A percentile compares a stretch with the other conserved stretches of the same genome.
These are phyloP conservation scores for Alternaria tenuissima DNA, from an alignment of 2,329 filamentous ascomycete genomes.

Conservation along the genomic window DNA sequence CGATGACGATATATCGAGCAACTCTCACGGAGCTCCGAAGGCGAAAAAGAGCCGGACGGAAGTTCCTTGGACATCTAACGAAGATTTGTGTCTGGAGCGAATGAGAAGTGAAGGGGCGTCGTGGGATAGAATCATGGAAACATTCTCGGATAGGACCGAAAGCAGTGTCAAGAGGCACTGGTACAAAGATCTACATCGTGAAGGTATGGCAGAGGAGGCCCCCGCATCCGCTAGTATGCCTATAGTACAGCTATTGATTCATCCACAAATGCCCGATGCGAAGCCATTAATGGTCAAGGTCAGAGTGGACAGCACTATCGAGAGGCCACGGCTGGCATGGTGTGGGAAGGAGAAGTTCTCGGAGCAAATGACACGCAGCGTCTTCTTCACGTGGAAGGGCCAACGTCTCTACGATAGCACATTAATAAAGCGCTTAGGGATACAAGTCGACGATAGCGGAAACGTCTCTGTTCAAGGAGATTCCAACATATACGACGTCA, in stretches of 20 bases:
- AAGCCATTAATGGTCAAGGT: slow-evolving; percentile 70
- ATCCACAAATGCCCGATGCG: slow-evolving; percentile 69
- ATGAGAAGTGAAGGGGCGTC: too few species aligned
- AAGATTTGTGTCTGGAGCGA: too few species aligned
- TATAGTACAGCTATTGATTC: slow-evolving; percentile 71
- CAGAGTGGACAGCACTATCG: slow-evolving; percentile 72
- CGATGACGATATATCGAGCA: too few species aligned
- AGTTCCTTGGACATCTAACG: too few species aligned
- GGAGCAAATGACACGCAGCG: slow-evolving; percentile 58
- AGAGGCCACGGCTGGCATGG: slow-evolving; percentile 74
- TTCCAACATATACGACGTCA: slow-evolving; percentile 61
- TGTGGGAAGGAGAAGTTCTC: slow-evolving; percentile 67
- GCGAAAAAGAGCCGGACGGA: too few species aligned
- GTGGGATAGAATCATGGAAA: too few species aligned
- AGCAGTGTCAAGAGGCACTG: too few species aligned
- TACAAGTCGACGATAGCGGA: slow-evolving; percentile 58
- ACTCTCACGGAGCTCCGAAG: too few species aligned
- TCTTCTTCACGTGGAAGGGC: slow-evolving; percentile 83
- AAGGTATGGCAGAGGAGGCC: too few species aligned
- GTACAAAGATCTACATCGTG: too few species aligned
- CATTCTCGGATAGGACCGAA: too few species aligned
- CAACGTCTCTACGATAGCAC: slow-evolving; percentile 78
- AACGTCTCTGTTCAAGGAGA: slow-evolving; percentile 47
- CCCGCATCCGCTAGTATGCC: background rate
- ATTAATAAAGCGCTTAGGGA: slow-evolving; percentile 58